Percentiles rank a stretch among this genome's conserved stretches.
Evolutionary conservation across 2,329 filamentous ascomycete genomes (phyloP).

Genomic region (Cordyceps cateniannulata): DNA sequence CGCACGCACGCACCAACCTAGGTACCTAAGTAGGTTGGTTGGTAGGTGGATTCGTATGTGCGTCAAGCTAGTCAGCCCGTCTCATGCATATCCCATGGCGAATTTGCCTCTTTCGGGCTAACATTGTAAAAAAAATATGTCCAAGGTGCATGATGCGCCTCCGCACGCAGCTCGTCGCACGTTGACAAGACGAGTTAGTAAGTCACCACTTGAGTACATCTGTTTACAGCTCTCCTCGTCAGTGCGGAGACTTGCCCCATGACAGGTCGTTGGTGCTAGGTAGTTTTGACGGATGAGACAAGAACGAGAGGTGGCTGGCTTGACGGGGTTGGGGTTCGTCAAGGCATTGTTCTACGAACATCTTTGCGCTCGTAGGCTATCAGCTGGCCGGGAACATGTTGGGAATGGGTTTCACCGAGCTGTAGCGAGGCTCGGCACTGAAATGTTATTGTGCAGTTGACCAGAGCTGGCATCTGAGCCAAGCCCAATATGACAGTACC

Average conservation of each 20-base stretch:
- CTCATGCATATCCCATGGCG: background rate
- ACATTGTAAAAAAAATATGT: background rate
- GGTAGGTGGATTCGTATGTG: too few species aligned
- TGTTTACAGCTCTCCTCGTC: background rate
- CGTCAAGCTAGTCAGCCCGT: background rate
- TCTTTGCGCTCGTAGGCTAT: background rate
- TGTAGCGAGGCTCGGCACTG: background rate
- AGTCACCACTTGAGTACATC: background rate
- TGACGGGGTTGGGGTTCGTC: background rate
- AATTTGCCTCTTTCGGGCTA: background rate
- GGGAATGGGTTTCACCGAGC: background rate
- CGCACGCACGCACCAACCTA: background rate
- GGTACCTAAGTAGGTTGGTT: too few species aligned
- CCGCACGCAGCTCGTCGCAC: background rate
- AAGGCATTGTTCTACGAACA: background rate
- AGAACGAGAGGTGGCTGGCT: background rate
- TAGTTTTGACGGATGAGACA: background rate
- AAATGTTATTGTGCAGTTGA: background rate
- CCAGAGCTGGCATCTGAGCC: background rate
- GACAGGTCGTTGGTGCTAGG: background rate
- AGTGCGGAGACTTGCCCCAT: background rate
- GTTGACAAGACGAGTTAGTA: background rate
- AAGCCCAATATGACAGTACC: constrained; percentile 4
- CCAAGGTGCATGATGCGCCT: background rate
- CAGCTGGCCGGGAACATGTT: background rate